phyloP scores from a whole-genome alignment of 805 yeast genomes.

The Naumovozyma castellii region DNA sequence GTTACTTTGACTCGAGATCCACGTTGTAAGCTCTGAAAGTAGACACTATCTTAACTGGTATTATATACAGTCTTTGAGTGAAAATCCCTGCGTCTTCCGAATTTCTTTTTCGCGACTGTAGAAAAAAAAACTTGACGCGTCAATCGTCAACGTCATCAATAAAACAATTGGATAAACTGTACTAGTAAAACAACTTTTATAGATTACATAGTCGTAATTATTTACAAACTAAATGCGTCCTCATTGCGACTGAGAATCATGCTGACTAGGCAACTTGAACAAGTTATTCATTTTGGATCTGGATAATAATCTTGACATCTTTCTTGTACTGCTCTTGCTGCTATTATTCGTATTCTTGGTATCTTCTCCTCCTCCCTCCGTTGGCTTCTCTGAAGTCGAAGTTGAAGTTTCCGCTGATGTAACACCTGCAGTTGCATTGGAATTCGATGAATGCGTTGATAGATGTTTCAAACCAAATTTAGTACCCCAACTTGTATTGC shows the following conservation, averaged over 20 bases:
- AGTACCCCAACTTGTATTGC: slow-evolving; percentile 16
- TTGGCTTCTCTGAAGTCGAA: slow-evolving; percentile 1
- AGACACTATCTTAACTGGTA: too few species aligned
- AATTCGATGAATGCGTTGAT: slow-evolving; percentile 7
- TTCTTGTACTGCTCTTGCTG: slow-evolving; percentile 8
- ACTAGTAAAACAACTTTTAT: too few species aligned
- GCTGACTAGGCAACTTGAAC: slow-evolving; percentile 19
- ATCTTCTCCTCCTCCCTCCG: background rate
- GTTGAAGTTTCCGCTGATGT: background rate
- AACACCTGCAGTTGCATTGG: background rate
- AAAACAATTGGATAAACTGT: too few species aligned
- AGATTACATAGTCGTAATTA: too few species aligned
- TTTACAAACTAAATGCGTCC: background rate
- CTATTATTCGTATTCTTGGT: slow-evolving; percentile 1
- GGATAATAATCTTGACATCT: slow-evolving; percentile 22
- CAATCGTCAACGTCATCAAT: too few species aligned
- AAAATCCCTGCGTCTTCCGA: too few species aligned
- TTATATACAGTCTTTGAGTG: too few species aligned
- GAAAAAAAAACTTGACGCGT: too few species aligned
- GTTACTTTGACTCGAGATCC: too few species aligned
- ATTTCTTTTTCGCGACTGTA: too few species aligned
- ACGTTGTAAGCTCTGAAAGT: too few species aligned
- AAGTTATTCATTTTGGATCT: slow-evolving; percentile 22
- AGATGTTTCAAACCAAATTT: slow-evolving; percentile 9
- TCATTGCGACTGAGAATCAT: slow-evolving; percentile 10